Evolutionary conservation across 805 yeast species (phyloP), one percentile per base, ranked within the genome.

Genomic region (Candida taoyuanica): DNA sequence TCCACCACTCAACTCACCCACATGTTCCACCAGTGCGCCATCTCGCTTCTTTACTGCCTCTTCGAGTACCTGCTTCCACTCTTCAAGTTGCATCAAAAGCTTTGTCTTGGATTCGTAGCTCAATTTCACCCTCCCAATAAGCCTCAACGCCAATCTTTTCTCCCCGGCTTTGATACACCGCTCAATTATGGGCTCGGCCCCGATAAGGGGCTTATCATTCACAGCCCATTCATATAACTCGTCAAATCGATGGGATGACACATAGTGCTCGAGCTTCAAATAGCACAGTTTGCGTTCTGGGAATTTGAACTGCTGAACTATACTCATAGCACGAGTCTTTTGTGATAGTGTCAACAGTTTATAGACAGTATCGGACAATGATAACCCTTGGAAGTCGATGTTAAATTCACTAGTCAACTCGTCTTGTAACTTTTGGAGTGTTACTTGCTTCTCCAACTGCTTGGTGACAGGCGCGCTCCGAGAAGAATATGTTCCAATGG

Each of bases 141-240:
- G 18, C 29, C 45, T 49, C 30, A 44, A 15, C 1, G 57, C 55
- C 9, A 54, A 34, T 21, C 33, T 28, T 4, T 31, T 25, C 33
- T 54, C 55, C 7, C 32, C 35, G 12, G 31, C 39, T 12, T 36
- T 36, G 12, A 51, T 32, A 5, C 51, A 34, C 5, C 50, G 48
- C 5, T 39, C 41, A 17, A 54, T 35, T 46, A 87, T 78, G 1
- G 82, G 78, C 43, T 68, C 70, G 42, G 80, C 81, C 0, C 91
- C 88, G 29, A 87, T 83, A 0, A 85, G 83, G 0, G 93, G 76
- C 44, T 75, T 80, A 31, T 64, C 67, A 8, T 59, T 54, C 3
- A 62, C 65, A 0, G 79, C 73, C 50, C 78, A 71, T 21, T 73
- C 71, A 46, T 68, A 70, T 21, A 85, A 55, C 27, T 73, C 76